Evolutionary conservation across 2,329 filamentous ascomycete species (phyloP), one percentile per base, ranked within the genome.

Genomic region (Raffaelea ambrosiae): DNA sequence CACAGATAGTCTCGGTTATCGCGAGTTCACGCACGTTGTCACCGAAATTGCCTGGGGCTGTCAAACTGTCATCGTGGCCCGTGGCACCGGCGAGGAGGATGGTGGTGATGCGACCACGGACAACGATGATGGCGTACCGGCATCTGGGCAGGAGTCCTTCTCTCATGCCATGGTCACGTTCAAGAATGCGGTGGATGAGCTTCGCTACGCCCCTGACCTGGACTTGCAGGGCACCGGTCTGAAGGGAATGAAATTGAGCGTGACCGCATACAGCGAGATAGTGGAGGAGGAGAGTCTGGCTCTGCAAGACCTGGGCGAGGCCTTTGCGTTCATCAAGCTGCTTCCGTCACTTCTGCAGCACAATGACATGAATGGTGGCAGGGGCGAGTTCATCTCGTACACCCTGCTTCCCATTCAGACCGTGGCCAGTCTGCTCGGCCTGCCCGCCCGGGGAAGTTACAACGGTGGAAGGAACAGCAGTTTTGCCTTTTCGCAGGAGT

Each of bases 181-280:
- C 39, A 49, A 18, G 40, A 43, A 23, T 1, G 29, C 40, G 3
- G 48, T 49, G 29, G 48, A 49, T 16, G 40, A 39, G 5, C 39
- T 49, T 14, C 48, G 43, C 33, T 46, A 38, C 13, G 14, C 23
- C 4, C 22, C 43, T 23, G 29, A 46, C 11, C 39, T 18, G 11
- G 31, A 46, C 9, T n/a, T 43, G 21, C 16, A 11, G 10, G 14
- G 16, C 4, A 16, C 46, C 4, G 14, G 21, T 2, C n/a, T 16
- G 7, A 2, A 39, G 13, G 40, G 20, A 3, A n/a, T 20, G 19
- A 3, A 26, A 3, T 21, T 31, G 2, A 31, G 33, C 19, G 14
- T 49, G 2, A 20, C 33, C 9, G 48, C 48, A 2, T 46, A 49
- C 40, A 50, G 48, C 20, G 48, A 50, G 26, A n/a, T 38, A 4